phyloP scores from a whole-genome alignment of 2,329 filamentous ascomycete genomes.

The Verticillium dahliae region DNA sequence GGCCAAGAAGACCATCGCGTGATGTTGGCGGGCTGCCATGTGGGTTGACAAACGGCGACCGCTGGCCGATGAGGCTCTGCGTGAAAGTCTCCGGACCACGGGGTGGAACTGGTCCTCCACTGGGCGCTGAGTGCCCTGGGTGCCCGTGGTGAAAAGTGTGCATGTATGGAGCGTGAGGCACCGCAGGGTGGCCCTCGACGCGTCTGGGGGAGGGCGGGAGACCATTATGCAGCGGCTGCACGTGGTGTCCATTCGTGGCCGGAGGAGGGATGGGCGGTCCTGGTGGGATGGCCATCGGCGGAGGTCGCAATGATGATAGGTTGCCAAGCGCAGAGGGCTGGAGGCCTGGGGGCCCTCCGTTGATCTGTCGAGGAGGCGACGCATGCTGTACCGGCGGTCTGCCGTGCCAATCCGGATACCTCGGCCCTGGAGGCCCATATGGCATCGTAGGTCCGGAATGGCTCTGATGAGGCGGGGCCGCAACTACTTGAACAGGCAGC shows the following conservation, averaged over 20 bases:
- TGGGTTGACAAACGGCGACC: slow-evolving; percentile 33
- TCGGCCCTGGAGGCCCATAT: slow-evolving; percentile 20
- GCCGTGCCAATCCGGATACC: slow-evolving; percentile 36
- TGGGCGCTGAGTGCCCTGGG: slow-evolving; percentile 24
- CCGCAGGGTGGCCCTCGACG: slow-evolving; percentile 22
- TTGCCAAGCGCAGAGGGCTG: slow-evolving; percentile 21
- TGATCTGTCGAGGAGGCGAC: slow-evolving; percentile 41
- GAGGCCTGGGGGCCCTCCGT: slow-evolving; percentile 34
- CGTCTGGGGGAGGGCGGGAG: slow-evolving; percentile 43
- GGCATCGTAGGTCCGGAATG: slow-evolving; percentile 27
- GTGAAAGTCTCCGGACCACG: slow-evolving; percentile 39
- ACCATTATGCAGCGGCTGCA: slow-evolving; percentile 34
- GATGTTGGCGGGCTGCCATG: slow-evolving; percentile 35
- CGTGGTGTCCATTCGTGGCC: slow-evolving; percentile 34
- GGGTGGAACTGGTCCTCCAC: slow-evolving; percentile 31
- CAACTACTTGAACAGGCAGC: slow-evolving; percentile 9
- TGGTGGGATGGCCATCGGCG: slow-evolving; percentile 35
- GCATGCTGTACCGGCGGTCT: slow-evolving; percentile 42
- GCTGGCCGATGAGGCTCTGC: slow-evolving; percentile 34
- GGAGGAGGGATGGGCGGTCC: slow-evolving; percentile 31
- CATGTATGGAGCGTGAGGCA: slow-evolving; percentile 17
- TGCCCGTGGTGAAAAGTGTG: slow-evolving; percentile 16
- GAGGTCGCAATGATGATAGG: slow-evolving; percentile 42
- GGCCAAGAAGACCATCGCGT: slow-evolving; percentile 25
- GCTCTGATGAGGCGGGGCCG: slow-evolving; percentile 24